Evolutionary conservation across 257 asterid genomes (phyloP).

Genomic region (Henckelia pumila): DNA sequence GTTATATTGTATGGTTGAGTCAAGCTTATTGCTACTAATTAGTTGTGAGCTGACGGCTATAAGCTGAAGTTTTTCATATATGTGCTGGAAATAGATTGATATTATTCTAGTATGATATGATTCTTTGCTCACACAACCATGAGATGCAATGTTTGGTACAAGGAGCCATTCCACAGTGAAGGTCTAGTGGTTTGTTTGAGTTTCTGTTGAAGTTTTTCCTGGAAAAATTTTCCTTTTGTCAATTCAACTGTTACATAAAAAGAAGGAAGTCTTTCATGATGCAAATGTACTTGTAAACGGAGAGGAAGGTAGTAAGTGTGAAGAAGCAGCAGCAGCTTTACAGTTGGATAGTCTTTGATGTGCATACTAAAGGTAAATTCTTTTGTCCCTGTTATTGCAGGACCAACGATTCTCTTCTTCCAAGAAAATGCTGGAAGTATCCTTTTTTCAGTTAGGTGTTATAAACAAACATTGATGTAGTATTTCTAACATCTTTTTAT

Average conservation of each 20-base stretch:
- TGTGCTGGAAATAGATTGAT: neutral
- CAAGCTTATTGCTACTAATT: neutral
- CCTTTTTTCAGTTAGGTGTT: constrained; percentile 36
- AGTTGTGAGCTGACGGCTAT: neutral
- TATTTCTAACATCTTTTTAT: constrained; percentile 1
- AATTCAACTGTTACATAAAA: constrained; percentile 10
- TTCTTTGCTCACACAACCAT: neutral
- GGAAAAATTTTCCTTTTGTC: neutral
- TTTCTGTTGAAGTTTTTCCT: constrained; percentile 3
- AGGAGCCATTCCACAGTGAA: neutral
- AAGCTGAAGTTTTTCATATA: neutral
- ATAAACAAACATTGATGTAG: neutral
- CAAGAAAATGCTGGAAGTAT: constrained; percentile 99
- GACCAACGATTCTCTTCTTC: constrained; percentile 93
- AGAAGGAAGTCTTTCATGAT: constrained; percentile 7
- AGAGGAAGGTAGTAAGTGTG: neutral
- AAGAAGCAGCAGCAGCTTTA: constrained; percentile 1
- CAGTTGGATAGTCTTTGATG: neutral
- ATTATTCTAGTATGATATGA: too few relatives aligned
- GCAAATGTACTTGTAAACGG: constrained; percentile 10
- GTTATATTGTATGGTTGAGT: neutral
- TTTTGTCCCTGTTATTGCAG: constrained; percentile 41
- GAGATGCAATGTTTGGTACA: neutral
- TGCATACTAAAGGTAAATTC: neutral
- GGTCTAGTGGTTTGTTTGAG: neutral